Conservation (phyloP, 23 red algal species). For the Chondrus crispus region DNA sequence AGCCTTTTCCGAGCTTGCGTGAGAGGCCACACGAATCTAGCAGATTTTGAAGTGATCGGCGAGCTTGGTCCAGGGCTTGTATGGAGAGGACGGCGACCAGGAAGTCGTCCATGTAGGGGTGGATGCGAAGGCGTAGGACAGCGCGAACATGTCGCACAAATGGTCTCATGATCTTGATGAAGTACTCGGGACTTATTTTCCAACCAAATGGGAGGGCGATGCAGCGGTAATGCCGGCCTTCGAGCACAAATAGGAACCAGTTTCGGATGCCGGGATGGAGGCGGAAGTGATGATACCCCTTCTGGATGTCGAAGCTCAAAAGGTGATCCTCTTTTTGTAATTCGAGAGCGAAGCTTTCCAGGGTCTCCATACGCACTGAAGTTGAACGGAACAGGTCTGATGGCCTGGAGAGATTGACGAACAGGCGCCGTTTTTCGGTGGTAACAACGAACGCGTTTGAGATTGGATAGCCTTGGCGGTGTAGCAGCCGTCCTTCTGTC, state of each 20-base stretch:
- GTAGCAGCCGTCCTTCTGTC: background rate
- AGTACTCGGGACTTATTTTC: background rate
- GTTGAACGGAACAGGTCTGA: background rate
- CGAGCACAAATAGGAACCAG: conserved; percentile 2
- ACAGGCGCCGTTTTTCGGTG: background rate
- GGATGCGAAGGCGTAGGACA: background rate
- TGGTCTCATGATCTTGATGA: conserved; percentile 42
- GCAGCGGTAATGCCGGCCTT: conserved; percentile 4
- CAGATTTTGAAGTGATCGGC: background rate
- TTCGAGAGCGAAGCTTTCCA: background rate
- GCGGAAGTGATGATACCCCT: conserved; percentile 33
- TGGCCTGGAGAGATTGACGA: conserved; percentile 8
- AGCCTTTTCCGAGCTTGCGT: background rate
- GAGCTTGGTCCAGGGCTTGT: background rate
- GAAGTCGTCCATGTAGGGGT: conserved; percentile 50
- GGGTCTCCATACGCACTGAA: background rate
- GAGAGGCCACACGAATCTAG: background rate
- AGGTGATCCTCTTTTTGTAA: background rate
- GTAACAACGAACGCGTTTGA: background rate
- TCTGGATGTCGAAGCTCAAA: conserved; percentile 20
- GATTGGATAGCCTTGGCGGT: background rate
- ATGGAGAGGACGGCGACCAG: background rate
- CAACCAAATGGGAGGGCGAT: conserved; percentile 19
- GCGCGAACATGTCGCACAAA: background rate
- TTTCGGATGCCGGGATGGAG: conserved; percentile 16